Base-by-base conservation (phyloP, 108 stramenopile species). In the Cyclotella sp. region DNA sequence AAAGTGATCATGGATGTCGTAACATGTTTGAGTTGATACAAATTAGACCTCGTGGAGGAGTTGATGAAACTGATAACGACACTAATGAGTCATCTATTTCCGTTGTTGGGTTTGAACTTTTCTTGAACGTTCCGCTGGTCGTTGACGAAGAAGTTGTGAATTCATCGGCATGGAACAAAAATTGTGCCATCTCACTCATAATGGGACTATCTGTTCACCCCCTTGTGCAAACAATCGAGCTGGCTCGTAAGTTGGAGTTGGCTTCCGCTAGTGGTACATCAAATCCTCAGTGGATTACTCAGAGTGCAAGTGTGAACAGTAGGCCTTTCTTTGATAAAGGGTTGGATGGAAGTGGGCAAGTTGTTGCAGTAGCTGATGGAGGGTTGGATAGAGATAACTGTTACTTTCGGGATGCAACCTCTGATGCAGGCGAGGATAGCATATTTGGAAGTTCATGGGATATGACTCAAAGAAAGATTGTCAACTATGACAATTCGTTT, bases 321-420 rank as follows among this genome's bases (percentile, higher is more conserved):
- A 63, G 66, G 22, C 85, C 84, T 22, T 89, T 89, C 58, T 77
- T 72, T 49, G 71, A 78, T 30, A 39, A 54, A 13, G 75, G 77
- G 9, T 74, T 89, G 30, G 81, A 80, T 59, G 88, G 88, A n/a
- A 54, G 27, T 24, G 86, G 84, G 2, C 85, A 86, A 78, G 54
- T 84, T 24, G 85, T 88, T 13, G 78, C 75, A 16, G 63, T 86
- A 15, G 73, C 79, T 18, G 88, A 89, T 59, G 84, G 80, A 34
- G 88, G 88, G 1, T 60, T 85, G 1, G 84, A 86, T 69, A 69
- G 59, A 27, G 75, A 86, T 63, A 83, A 86, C 58, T 84, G 79
- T 47, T 89, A 86, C 81, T 84, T 89, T 63, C 70, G 76, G 26
- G 85, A 88, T 63, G 53, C 71, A 8, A 65, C 29, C 22, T 39